phyloP scores from a whole-genome alignment of 306 rosid genomes.

The Inga laurina region DNA sequence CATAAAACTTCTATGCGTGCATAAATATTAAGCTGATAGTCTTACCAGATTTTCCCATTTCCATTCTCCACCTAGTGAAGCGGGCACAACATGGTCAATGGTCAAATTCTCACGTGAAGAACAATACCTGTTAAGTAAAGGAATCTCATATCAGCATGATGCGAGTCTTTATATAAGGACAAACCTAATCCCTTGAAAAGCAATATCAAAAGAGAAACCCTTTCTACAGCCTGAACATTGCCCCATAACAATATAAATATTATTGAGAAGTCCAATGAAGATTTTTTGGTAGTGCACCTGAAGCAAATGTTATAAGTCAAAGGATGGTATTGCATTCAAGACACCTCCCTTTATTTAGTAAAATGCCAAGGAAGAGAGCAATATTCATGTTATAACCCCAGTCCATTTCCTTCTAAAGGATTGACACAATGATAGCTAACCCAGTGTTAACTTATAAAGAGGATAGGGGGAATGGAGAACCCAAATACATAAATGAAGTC shows the following conservation, averaged over 20 bases:
- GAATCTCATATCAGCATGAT: not conserved
- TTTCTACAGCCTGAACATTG: not conserved
- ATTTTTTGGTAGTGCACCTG: not conserved
- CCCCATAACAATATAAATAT: not conserved
- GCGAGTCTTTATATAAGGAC: not conserved
- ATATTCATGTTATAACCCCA: not conserved
- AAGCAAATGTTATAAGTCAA: not conserved
- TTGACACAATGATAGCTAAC: not conserved
- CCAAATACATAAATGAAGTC: not conserved
- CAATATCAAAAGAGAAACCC: not conserved
- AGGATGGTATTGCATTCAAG: not conserved
- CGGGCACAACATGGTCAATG: constrained; percentile 69
- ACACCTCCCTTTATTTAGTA: not conserved
- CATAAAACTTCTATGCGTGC: not conserved
- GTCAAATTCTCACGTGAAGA: constrained; percentile 64
- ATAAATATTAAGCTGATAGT: not conserved
- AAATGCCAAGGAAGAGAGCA: not conserved
- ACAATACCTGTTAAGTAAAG: constrained; percentile 56
- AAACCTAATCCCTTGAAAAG: not conserved
- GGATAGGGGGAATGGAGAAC: not conserved
- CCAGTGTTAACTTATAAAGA: not conserved
- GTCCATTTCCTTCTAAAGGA: not conserved
- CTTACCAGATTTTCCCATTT: constrained; percentile 75
- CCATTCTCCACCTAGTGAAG: constrained; percentile 69
- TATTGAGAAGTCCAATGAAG: not conserved